A percentile compares a stretch with the other conserved stretches of the same genome.
phyloP scores from a whole-genome alignment of 495 filamentous ascomycete genomes.

The Halenospora varia region DNA sequence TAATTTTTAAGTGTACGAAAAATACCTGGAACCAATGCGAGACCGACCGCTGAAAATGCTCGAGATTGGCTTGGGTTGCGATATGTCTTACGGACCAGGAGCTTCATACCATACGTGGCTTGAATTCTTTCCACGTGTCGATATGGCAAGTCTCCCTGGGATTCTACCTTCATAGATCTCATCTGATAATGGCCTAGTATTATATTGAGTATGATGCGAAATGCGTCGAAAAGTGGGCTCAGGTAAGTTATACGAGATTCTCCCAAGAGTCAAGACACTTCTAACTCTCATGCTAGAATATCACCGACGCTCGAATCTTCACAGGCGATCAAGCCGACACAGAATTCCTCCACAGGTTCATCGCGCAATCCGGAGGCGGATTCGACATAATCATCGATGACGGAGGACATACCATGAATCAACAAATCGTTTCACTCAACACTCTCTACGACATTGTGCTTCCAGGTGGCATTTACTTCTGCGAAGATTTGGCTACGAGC shows the following conservation, averaged over 20 bases:
- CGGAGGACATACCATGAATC: conserved; percentile 12
- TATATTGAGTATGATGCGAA: conserved; percentile 15
- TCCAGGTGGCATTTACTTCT: conserved; percentile 17
- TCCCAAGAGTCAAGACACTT: background rate
- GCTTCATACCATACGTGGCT: conserved; percentile 16
- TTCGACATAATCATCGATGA: conserved; percentile 20
- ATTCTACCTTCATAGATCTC: background rate
- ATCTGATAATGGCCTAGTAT: background rate
- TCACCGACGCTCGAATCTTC: background rate
- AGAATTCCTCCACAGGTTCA: conserved; percentile 8
- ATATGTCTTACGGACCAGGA: conserved; percentile 15
- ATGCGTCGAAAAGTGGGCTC: conserved; percentile 12
- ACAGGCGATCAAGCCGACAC: conserved; percentile 9
- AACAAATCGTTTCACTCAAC: conserved; percentile 10
- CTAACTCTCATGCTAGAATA: conserved; percentile 3
- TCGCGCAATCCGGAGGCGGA: conserved; percentile 4
- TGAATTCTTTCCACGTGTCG: conserved; percentile 12
- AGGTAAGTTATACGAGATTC: background rate
- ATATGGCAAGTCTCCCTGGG: too few species aligned
- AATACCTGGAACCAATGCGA: conserved; percentile 12
- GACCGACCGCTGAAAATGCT: conserved; percentile 15
- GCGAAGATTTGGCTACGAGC: conserved; percentile 9
- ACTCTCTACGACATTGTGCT: conserved; percentile 5
- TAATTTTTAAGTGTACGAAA: conserved; percentile 2
- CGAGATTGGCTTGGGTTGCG: conserved; percentile 15